Conservation (phyloP, 768 basidiomycete species). For the Hygrophoropsis aurantiaca region DNA sequence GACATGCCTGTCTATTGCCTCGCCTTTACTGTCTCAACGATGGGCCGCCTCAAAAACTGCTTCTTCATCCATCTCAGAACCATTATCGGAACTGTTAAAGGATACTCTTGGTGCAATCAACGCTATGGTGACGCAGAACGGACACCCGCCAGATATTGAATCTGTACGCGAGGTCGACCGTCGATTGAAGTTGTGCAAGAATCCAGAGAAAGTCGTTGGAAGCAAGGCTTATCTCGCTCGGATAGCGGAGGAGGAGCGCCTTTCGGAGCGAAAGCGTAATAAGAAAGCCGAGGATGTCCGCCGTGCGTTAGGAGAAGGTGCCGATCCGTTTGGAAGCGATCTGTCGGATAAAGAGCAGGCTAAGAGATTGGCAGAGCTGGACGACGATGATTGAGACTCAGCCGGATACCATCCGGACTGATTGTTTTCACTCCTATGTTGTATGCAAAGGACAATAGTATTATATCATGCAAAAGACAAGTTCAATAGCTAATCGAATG, state of each 20-base stretch:
- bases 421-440: no score
- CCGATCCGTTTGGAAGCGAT: constrained; percentile 73
- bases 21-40: constrained; percentile 54
- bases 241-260: constrained; percentile 69
- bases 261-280: constrained; percentile 66
- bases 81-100: constrained; percentile 22
- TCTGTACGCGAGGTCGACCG: constrained; percentile 87
- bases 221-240: constrained; percentile 77
- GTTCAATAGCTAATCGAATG: constrained; percentile 11
- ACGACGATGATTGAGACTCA: constrained; percentile 46
- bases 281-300: constrained; percentile 55
- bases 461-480: not conserved
- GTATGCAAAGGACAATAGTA: not conserved
- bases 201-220: constrained; percentile 94
- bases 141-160: constrained; percentile 73
- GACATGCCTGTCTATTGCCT: constrained; percentile 67
- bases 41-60: constrained; percentile 55
- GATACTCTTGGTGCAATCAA: constrained; percentile 47
- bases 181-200: constrained; percentile 84
- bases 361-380: constrained; percentile 37
- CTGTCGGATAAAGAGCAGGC: constrained; percentile 35
- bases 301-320: constrained; percentile 41
- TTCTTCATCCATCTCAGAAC: constrained; percentile 11
- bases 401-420: not conserved
- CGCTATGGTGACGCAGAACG: constrained; percentile 49